phyloP scores from a whole-genome alignment of 2,329 filamentous ascomycete species.

The Trichophyton simii region DNA sequence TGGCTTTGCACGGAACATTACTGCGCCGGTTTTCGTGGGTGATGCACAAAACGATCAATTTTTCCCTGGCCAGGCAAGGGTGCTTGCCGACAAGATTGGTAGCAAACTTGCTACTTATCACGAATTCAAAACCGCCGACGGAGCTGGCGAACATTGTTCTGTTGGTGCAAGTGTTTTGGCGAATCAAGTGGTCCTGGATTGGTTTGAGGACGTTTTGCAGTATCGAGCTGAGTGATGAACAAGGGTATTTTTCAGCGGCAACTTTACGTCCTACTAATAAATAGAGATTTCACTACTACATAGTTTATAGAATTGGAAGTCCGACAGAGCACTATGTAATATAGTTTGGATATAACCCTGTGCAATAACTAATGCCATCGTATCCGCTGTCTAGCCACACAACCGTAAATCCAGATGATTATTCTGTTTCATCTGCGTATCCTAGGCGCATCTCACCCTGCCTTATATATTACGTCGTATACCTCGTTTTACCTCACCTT shows the following conservation, averaged over 20 bases:
- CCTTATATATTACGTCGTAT: no score
- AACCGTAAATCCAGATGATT: no score
- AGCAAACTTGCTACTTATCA: constrained; percentile 13
- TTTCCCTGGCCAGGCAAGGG: constrained; percentile 13
- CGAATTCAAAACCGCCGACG: constrained; percentile 12
- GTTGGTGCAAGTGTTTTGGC: constrained; percentile 12
- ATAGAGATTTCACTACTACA: no score
- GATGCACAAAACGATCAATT: constrained; percentile 16
- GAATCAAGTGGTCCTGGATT: background rate
- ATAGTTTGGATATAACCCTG: no score
- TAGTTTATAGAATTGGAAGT: no score
- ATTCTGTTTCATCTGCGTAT: no score
- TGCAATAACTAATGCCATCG: no score
- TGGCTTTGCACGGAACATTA: constrained; percentile 14
- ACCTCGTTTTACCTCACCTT: no score
- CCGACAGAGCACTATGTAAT: no score
- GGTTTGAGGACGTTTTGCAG: constrained; percentile 2
- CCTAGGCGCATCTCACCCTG: no score
- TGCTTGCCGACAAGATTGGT: constrained; percentile 14
- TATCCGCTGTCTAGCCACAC: no score
- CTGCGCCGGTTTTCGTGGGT: constrained; percentile 17
- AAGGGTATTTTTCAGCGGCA: background rate
- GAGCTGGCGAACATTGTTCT: constrained; percentile 18
- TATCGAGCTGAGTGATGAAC: background rate
- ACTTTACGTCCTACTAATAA: no score